phyloP scores from a whole-genome alignment of 305 asterid genomes.

The Fraxinus greggii region DNA sequence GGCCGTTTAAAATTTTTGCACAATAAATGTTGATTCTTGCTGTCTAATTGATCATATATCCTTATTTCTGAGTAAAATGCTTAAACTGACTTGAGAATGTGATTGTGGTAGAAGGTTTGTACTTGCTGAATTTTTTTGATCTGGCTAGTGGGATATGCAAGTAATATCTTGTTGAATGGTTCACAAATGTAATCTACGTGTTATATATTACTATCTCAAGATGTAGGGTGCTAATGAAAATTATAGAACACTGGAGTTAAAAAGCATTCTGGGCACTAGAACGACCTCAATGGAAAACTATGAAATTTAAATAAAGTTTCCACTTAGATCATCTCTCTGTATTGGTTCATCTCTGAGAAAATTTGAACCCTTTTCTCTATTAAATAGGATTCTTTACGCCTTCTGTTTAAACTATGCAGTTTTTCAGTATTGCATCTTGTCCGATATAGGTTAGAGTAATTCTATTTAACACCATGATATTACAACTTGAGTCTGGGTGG shows the following conservation, averaged over 20 bases:
- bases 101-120: not conserved
- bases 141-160: not conserved
- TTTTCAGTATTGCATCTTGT: not conserved
- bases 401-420: not conserved
- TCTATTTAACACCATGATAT: too few species aligned
- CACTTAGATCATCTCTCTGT: not conserved
- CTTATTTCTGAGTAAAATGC: conserved; percentile 8
- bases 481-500: too few species aligned
- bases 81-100: not conserved
- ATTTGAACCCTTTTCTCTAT: not conserved
- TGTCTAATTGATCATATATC: not conserved
- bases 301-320: not conserved
- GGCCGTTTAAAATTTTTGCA: conserved; percentile 14
- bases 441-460: not conserved
- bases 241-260: not conserved
- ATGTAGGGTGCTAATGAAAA: not conserved
- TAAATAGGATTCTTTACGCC: not conserved
- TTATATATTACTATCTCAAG: not conserved
- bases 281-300: not conserved
- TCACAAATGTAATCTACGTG: not conserved
- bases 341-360: not conserved
- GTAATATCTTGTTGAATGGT: not conserved
- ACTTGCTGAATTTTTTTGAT: not conserved
- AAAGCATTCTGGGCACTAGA: not conserved
- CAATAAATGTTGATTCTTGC: conserved; percentile 6